Percentiles rank a stretch among this genome's conserved stretches.
Evolutionary conservation across 2,329 filamentous ascomycete species (phyloP).

Genomic region (Bimuria novae-zelandiae): DNA sequence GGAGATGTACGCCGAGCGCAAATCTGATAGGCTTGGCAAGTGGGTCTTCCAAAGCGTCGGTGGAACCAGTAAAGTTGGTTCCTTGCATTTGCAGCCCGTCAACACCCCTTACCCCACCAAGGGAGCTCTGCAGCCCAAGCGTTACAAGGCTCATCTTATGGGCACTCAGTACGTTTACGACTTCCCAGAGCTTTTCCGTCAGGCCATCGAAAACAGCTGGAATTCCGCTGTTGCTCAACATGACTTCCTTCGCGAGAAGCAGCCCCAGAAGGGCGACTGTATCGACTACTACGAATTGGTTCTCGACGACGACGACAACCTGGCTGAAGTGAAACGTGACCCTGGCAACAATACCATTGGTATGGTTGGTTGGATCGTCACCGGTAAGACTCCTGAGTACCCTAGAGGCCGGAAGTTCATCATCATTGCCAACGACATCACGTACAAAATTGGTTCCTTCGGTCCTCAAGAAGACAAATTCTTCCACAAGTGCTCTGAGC

Average conservation of each 20-base stretch:
- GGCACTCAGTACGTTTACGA: constrained; percentile 99
- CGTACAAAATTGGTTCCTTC: constrained; percentile 98
- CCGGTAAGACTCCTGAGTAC: constrained; percentile 93
- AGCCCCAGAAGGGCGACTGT: constrained; percentile 85
- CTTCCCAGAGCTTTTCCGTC: constrained; percentile 98
- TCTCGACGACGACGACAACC: constrained; percentile 87
- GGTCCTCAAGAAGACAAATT: constrained; percentile 96
- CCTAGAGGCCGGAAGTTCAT: constrained; percentile 90
- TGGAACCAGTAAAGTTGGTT: constrained; percentile 90
- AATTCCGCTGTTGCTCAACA: constrained; percentile 73
- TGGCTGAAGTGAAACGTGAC: constrained; percentile 91
- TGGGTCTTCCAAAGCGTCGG: constrained; percentile 99
- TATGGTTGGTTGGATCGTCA: constrained; percentile 98
- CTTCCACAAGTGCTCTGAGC: constrained; percentile 98
- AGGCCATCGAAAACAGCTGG: constrained; percentile 97
- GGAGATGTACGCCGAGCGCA: constrained; percentile 96
- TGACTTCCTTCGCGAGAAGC: constrained; percentile 74
- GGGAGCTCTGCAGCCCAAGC: constrained; percentile 97
- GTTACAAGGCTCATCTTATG: constrained; percentile 99
- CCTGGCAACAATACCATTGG: constrained; percentile 94
- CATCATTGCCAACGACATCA: constrained; percentile 98
- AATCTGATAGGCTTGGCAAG: constrained; percentile 90
- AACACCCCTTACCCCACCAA: constrained; percentile 95
- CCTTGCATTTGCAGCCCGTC: constrained; percentile 91
- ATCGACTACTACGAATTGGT: constrained; percentile 94